Evolutionary conservation across 306 rosid species (phyloP).

Genomic region (Sesbania bispinosa): DNA sequence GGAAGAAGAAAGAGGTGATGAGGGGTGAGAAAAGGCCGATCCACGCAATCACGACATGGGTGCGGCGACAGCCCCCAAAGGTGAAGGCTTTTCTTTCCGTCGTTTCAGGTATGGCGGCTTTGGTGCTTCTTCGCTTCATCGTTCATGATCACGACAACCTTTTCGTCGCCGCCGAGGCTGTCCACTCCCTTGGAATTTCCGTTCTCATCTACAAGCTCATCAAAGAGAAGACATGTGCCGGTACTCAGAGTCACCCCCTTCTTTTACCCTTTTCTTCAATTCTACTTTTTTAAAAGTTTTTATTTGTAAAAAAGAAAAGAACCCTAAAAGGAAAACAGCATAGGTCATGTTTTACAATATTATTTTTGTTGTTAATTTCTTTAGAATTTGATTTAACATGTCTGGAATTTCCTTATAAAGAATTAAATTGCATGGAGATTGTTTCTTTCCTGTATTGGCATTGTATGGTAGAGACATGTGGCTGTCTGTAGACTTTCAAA

Average conservation of each 20-base stretch:
- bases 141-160: slow-evolving; percentile 94
- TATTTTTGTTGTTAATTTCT: too few species aligned
- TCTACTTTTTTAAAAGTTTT: not conserved
- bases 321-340: too few species aligned
- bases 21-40: slow-evolving; percentile 58
- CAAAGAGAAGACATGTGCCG: slow-evolving; percentile 92
- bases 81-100: slow-evolving; percentile 85
- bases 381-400: too few species aligned
- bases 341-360: not conserved
- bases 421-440: not conserved
- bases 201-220: slow-evolving; percentile 87
- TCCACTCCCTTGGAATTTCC: slow-evolving; percentile 78
- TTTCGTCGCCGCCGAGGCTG: slow-evolving; percentile 90
- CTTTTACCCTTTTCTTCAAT: not conserved
- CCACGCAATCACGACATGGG: slow-evolving; percentile 63
- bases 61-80: slow-evolving; percentile 84
- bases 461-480: too few species aligned
- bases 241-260: slow-evolving; percentile 8
- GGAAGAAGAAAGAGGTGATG: slow-evolving; percentile 23
- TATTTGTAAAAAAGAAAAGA: too few species aligned
- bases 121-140: slow-evolving; percentile 69
- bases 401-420: not conserved
- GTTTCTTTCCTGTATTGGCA: not conserved
- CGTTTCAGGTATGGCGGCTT: slow-evolving; percentile 77
- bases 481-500: too few species aligned